Evolutionary conservation across 2,329 filamentous ascomycete species (phyloP).

Genomic region (Ophidiomyces ophidiicola): DNA sequence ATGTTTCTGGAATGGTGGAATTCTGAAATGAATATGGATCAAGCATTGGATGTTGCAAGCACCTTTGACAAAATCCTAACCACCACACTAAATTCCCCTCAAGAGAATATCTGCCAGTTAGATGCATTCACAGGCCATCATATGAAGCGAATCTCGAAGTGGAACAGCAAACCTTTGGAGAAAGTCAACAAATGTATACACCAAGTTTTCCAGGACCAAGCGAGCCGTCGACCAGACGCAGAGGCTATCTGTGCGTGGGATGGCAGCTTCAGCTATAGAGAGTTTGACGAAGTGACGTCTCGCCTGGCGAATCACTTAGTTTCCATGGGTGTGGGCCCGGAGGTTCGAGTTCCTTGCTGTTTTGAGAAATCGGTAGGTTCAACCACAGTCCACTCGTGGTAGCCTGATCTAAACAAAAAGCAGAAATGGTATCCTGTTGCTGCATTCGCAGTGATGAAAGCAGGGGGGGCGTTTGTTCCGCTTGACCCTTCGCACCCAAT

Average conservation of each 20-base stretch:
- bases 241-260: conserved; percentile 20
- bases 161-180: conserved; percentile 37
- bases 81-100: conserved; percentile 35
- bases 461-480: conserved; percentile 33
- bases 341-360: conserved; percentile 28
- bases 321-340: conserved; percentile 30
- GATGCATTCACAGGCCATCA: conserved; percentile 47
- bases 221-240: conserved; percentile 23
- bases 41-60: conserved; percentile 37
- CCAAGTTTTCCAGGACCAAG: conserved; percentile 27
- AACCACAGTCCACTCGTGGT: not conserved
- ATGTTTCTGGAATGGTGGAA: conserved; percentile 32
- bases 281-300: conserved; percentile 29
- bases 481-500: conserved; percentile 31
- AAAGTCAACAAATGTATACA: conserved; percentile 31
- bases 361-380: conserved; percentile 33
- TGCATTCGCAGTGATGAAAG: conserved; percentile 32
- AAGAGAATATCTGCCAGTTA: conserved; percentile 34
- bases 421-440: conserved; percentile 35
- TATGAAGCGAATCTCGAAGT: conserved; percentile 42
- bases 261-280: conserved; percentile 27
- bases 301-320: conserved; percentile 25
- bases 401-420: not conserved
- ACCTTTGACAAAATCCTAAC: conserved; percentile 44
- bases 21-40: conserved; percentile 27